These are phyloP conservation scores for Ruellia speciosa DNA, from an alignment of 305 asterid species.

Conservation along the genomic window DNA sequence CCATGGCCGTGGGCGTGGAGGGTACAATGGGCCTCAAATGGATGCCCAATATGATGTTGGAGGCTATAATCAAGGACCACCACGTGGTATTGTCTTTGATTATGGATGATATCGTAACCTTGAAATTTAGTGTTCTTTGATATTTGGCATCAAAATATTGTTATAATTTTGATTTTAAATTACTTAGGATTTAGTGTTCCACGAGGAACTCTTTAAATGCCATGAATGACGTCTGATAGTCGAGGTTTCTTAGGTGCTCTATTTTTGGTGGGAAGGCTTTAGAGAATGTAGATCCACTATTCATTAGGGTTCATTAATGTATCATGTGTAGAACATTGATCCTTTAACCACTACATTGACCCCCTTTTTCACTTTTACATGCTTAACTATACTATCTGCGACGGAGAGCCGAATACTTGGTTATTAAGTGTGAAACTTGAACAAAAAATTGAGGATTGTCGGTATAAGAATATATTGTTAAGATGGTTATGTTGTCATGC, in stretches of 20 bases:
- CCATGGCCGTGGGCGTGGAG: constrained; percentile 74
- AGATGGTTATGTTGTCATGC: too few relatives aligned
- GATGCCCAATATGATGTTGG: constrained; percentile 46
- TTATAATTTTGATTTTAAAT: too few relatives aligned
- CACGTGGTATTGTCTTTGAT: constrained; percentile 40
- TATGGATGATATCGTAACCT: background rate
- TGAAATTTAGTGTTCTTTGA: background rate
- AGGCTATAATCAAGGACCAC: constrained; percentile 57
- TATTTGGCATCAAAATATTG: background rate
- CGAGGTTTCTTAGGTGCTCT: background rate
- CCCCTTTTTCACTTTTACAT: too few relatives aligned
- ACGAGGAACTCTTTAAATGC: background rate
- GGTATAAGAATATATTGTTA: too few relatives aligned
- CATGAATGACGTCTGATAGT: background rate
- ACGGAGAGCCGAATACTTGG: too few relatives aligned
- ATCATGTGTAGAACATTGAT: too few relatives aligned
- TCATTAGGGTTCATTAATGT: too few relatives aligned
- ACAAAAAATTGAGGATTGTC: too few relatives aligned
- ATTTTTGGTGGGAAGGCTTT: background rate
- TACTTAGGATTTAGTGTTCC: background rate
- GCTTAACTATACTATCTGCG: too few relatives aligned
- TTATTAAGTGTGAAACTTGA: too few relatives aligned
- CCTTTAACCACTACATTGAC: too few relatives aligned
- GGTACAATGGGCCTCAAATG: constrained; percentile 44
- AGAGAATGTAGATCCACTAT: too few relatives aligned